Base-by-base conservation (phyloP, 2,329 filamentous ascomycete genomes). In the Sclerotinia borealis region DNA sequence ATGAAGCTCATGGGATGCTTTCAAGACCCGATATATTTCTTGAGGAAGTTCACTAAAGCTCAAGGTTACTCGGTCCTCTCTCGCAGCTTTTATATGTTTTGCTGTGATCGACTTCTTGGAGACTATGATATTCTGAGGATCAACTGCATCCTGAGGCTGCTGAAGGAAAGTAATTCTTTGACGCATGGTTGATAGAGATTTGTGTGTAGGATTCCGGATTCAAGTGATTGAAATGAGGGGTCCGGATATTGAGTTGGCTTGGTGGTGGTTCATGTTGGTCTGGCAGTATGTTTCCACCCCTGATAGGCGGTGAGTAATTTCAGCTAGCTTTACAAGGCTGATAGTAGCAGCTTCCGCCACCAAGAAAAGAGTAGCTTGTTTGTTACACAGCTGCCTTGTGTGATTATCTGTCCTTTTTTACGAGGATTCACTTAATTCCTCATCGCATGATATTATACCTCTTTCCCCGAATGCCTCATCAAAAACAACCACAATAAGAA, bases 91-190 rank as follows among this genome's bases (percentile, higher is more conserved):
- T 48, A 95, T 80, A 2, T 81, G 82, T 1, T 79, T 79, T 60
- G 96, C 77, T 3, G 80, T 80, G 22, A 90, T 76, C 11, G 76
- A 75, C 52, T 80, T 77, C 49, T 79, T 77, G 50, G 79, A 78
- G 49, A 96, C 76, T 15, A 81, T 76, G 59, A 96, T 77, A 51
- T 84, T 79, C 2, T 83, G 77, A 0, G 89, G 88, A 59, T 90
- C 84, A 66, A 93, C 81, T 2, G 81, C 81, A 63, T 83, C 79
- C 49, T 87, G 84, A n/a, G 83, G 79, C 27, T 83, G 81, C 68
- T 89, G 86, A 60, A 96, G 79, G 68, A 92, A 95, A 0, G 93
- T 96, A 70, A 92, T 86, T 76, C 91, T 82, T 76, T 92, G 85
- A 70, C 88, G 86, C 90, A 93, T 92, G 45, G 60, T 78, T 63